A percentile compares a stretch with the other conserved stretches of the same genome.
Evolutionary conservation across 148 eudicot species (phyloP).

Genomic region (Tetragonia tetragonoides): DNA sequence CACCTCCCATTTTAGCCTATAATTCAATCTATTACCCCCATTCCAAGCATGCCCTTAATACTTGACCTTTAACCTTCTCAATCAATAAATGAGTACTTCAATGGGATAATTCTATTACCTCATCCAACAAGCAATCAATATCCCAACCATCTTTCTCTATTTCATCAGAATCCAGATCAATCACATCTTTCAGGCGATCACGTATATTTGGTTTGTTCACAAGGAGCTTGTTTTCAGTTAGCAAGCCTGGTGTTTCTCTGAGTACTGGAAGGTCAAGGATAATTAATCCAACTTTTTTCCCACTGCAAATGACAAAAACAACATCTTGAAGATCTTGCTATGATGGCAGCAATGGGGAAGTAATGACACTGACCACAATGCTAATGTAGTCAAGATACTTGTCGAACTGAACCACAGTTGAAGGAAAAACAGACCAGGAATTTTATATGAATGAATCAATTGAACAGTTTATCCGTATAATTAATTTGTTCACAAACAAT

Average conservation of each 20-base stretch:
- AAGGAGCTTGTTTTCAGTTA: constrained; percentile 24
- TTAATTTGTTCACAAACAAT: not conserved
- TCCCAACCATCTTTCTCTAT: constrained; percentile 31
- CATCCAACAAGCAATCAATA: constrained; percentile 39
- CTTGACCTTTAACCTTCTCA: not conserved
- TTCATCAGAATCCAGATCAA: constrained; percentile 48
- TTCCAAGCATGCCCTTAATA: not conserved
- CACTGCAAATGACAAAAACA: constrained; percentile 49
- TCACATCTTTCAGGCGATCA: constrained; percentile 29
- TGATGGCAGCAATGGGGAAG: not conserved
- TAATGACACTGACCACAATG: not conserved
- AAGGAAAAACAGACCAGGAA: not conserved
- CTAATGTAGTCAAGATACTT: not conserved
- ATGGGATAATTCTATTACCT: constrained; percentile 41
- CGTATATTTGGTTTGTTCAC: constrained; percentile 26
- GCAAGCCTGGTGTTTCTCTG: constrained; percentile 20
- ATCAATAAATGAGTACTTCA: not conserved
- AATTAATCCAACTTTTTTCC: constrained; percentile 59
- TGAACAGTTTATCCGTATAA: not conserved
- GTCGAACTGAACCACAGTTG: not conserved
- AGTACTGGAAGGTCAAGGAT: constrained; percentile 27
- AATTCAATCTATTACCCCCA: no score
- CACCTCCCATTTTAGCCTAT: no score
- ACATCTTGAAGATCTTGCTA: not conserved
- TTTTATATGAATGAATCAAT: not conserved